phyloP scores from a whole-genome alignment of 352 stramenopile genomes.

The Phytophthora litchii region DNA sequence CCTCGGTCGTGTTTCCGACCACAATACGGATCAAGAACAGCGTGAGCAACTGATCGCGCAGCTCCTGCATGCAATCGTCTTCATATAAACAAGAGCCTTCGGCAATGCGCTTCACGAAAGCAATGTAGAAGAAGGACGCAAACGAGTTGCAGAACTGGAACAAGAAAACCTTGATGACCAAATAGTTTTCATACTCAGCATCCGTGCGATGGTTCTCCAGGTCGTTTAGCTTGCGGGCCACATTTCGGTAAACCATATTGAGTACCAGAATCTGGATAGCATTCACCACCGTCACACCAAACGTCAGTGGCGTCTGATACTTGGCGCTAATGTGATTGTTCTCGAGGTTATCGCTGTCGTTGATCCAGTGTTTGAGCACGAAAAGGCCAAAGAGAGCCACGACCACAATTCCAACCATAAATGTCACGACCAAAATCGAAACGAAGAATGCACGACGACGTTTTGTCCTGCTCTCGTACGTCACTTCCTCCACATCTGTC shows the following conservation, averaged over 20 bases:
- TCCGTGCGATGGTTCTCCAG: slow-evolving; percentile 94
- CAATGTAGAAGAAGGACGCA: slow-evolving; percentile 97
- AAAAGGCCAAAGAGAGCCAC: slow-evolving; percentile 77
- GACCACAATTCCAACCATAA: slow-evolving; percentile 80
- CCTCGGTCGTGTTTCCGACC: slow-evolving; percentile 91
- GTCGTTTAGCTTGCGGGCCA: slow-evolving; percentile 94
- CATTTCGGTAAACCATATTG: slow-evolving; percentile 91
- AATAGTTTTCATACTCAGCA: slow-evolving; percentile 87
- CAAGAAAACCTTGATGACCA: slow-evolving; percentile 98
- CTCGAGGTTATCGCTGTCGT: slow-evolving; percentile 43
- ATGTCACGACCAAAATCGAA: slow-evolving; percentile 66
- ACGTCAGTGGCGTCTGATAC: slow-evolving; percentile 51
- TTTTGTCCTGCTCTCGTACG: slow-evolving; percentile 63
- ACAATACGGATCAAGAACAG: slow-evolving; percentile 94
- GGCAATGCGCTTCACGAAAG: slow-evolving; percentile 61
- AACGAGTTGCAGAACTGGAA: slow-evolving; percentile 99
- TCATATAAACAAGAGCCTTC: slow-evolving; percentile 85
- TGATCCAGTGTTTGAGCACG: slow-evolving; percentile 74
- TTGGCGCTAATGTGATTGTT: slow-evolving; percentile 40
- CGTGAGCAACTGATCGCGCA: slow-evolving; percentile 91
- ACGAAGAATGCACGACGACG: slow-evolving; percentile 60
- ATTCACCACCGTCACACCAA: slow-evolving; percentile 65
- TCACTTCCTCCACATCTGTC: slow-evolving; percentile 70
- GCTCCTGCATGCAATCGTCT: slow-evolving; percentile 85
- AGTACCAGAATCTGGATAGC: slow-evolving; percentile 94